phyloP scores from a whole-genome alignment of 352 stramenopile genomes.

The Phytopythium kandeliae region DNA sequence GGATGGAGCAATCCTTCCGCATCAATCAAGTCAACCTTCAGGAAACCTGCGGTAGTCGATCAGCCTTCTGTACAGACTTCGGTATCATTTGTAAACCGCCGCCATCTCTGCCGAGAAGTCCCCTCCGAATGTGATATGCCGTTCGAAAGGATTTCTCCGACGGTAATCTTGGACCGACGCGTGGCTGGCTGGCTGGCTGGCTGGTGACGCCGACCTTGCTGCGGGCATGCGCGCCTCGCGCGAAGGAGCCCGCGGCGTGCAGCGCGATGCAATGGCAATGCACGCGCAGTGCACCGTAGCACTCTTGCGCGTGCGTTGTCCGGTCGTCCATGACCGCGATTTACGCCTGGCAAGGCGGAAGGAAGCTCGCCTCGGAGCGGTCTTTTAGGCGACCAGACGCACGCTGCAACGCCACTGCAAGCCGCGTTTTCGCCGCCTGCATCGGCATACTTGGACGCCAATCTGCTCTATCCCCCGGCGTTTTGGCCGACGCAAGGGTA shows the following conservation, averaged over 20 bases:
- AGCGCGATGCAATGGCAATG: no score
- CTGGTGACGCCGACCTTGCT: background rate
- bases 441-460: no score
- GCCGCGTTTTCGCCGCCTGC: background rate
- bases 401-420: background rate
- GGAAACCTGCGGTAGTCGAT: no score
- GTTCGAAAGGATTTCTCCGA: background rate
- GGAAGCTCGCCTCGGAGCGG: background rate
- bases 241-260: no score
- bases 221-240: no score
- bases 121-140: no score
- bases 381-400: background rate
- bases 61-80: no score
- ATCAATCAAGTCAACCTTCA: no score
- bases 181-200: no score
- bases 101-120: no score
- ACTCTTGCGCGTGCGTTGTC: constrained; percentile 1
- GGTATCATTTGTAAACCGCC: no score
- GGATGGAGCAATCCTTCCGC: constrained; percentile 5
- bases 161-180: constrained; percentile 7
- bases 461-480: background rate
- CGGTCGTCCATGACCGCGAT: background rate
- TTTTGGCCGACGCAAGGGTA: background rate
- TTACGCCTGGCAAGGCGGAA: background rate
- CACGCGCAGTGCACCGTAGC: background rate